These are phyloP conservation scores for Pascua sp. DNA, from an alignment of 1,284 basidiomycete genomes.

Conservation along the genomic window DNA sequence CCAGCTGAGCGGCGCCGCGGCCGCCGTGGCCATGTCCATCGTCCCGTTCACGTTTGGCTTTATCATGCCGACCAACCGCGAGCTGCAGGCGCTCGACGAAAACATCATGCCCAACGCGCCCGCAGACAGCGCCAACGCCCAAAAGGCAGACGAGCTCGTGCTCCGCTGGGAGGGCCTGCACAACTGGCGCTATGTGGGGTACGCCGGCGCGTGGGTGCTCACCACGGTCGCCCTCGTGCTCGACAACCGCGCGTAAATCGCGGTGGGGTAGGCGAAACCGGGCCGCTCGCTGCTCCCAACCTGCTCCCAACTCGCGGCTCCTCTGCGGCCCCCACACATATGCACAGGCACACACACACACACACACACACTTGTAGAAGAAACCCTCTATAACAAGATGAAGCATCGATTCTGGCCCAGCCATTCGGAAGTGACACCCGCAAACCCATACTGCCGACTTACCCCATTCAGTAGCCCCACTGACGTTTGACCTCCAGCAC, in stretches of 20 bases:
- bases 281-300: too few relatives aligned
- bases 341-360: too few relatives aligned
- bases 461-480: too few relatives aligned
- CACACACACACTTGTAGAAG: too few relatives aligned
- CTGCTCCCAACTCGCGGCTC: too few relatives aligned
- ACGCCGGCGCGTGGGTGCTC: constrained; percentile 8
- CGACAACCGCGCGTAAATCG: background rate
- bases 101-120: constrained; percentile 1
- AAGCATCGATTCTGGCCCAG: too few relatives aligned
- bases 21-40: constrained; percentile 19
- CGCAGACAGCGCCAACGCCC: background rate
- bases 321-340: too few relatives aligned
- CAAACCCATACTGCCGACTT: too few relatives aligned
- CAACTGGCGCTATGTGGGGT: constrained; percentile 12
- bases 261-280: background rate
- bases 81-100: constrained; percentile 15
- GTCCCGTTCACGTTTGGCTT: constrained; percentile 23
- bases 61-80: constrained; percentile 20
- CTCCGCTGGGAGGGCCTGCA: constrained; percentile 24
- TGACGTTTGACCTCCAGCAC: too few relatives aligned
- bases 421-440: too few relatives aligned
- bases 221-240: constrained; percentile 9
- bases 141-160: constrained; percentile 18
- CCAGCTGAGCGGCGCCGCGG: constrained; percentile 18
- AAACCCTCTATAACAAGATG: too few relatives aligned